These are phyloP conservation scores for Colletotrichum musicola DNA, from an alignment of 2,329 filamentous ascomycete species.

Conservation along the genomic window DNA sequence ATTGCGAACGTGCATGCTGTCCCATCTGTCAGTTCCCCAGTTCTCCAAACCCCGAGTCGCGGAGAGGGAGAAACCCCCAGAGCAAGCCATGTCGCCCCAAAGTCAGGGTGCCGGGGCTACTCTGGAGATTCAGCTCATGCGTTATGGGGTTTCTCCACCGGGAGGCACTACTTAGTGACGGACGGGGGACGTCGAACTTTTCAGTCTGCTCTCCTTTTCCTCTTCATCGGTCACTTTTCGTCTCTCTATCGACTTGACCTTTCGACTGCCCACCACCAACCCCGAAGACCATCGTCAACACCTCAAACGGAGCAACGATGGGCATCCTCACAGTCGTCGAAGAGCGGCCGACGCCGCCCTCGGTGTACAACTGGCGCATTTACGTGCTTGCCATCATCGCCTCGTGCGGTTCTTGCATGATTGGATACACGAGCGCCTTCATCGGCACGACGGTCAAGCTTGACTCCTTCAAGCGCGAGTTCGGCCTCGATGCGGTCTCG, in stretches of 20 bases:
- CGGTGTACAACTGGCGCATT: slow-evolving; percentile 52
- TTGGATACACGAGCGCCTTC: slow-evolving; percentile 67
- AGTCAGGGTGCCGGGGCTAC: not conserved
- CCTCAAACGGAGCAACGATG: slow-evolving; percentile 37
- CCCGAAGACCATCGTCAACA: too few species aligned
- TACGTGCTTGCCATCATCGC: slow-evolving; percentile 51
- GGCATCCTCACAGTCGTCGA: slow-evolving; percentile 50
- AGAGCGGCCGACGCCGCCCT: slow-evolving; percentile 51
- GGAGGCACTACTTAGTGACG: slow-evolving; percentile 16
- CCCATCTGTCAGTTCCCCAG: not conserved
- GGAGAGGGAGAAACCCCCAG: not conserved
- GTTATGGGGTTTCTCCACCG: slow-evolving; percentile 19
- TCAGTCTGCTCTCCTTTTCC: not conserved
- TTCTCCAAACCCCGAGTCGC: not conserved
- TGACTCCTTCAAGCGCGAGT: slow-evolving; percentile 71
- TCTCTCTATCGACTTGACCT: slow-evolving; percentile 1
- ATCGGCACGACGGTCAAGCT: slow-evolving; percentile 76
- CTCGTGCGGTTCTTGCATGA: slow-evolving; percentile 56
- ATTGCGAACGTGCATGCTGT: not conserved
- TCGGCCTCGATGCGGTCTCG: slow-evolving; percentile 63
- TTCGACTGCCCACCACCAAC: not conserved
- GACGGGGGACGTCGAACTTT: slow-evolving; percentile 3
- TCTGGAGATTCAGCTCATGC: slow-evolving; percentile 5
- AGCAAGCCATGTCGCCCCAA: not conserved
- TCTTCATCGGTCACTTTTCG: not conserved